These are phyloP conservation scores for Diversispora epigaea DNA, from an alignment of 192 early-diverging fungal genomes.

Conservation along the genomic window DNA sequence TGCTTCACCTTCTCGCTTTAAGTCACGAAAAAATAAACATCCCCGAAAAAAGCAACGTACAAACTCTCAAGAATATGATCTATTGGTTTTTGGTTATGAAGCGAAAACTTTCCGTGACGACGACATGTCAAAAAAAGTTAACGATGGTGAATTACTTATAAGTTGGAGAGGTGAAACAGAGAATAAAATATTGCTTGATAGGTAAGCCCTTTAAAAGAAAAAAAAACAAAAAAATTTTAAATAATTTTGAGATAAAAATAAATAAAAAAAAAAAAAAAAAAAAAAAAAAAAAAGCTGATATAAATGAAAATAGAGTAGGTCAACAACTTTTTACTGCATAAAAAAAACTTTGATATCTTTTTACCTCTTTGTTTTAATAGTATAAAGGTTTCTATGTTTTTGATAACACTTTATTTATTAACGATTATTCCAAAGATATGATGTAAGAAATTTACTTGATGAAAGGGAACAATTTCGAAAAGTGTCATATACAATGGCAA, in stretches of 20 bases:
- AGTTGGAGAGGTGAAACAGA: constrained; percentile 46
- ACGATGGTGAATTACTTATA: constrained; percentile 42
- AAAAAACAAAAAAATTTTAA: background rate
- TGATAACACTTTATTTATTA: background rate
- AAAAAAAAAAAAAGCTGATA: too few species aligned
- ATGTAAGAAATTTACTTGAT: constrained; percentile 61
- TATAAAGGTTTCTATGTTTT: background rate
- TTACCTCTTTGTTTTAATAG: background rate
- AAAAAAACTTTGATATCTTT: background rate
- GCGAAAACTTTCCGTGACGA: constrained; percentile 48
- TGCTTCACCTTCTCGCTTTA: background rate
- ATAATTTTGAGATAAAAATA: background rate
- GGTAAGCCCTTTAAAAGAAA: constrained; percentile 36
- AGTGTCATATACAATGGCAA: constrained; percentile 13
- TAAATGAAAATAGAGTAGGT: too few species aligned
- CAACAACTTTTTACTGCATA: too few species aligned
- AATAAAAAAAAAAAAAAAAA: background rate
- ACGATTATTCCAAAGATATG: constrained; percentile 52
- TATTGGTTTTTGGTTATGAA: constrained; percentile 55
- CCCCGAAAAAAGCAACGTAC: constrained; percentile 29
- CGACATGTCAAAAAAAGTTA: constrained; percentile 37
- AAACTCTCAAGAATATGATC: constrained; percentile 35
- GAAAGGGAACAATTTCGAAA: constrained; percentile 34
- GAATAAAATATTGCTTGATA: constrained; percentile 42
- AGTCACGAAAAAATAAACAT: constrained; percentile 5